phyloP scores from a whole-genome alignment of 2,329 filamentous ascomycete species.

The Aspergillus pseudoterreus region DNA sequence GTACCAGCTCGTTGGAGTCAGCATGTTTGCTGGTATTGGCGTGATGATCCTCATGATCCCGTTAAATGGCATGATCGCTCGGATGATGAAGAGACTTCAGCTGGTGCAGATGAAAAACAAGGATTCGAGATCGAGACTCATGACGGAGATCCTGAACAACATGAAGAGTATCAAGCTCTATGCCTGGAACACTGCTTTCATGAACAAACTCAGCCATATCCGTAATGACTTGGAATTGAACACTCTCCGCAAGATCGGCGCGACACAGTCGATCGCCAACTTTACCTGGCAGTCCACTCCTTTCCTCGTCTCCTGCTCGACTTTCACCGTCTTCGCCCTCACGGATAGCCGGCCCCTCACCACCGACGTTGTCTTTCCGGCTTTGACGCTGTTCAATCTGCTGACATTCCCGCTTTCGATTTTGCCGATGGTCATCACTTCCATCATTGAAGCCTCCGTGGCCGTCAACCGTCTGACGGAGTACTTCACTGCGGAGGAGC shows the following conservation, averaged over 20 bases:
- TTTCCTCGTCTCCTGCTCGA: constrained; percentile 95
- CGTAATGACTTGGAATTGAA: constrained; percentile 94
- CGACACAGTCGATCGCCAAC: constrained; percentile 88
- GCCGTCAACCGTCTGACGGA: constrained; percentile 80
- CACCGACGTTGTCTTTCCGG: constrained; percentile 94
- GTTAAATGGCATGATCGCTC: constrained; percentile 85
- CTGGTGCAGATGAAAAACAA: constrained; percentile 99
- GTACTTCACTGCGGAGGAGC: constrained; percentile 82
- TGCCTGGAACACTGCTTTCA: constrained; percentile 94
- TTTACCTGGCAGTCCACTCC: constrained; percentile 98
- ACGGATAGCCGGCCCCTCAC: constrained; percentile 77
- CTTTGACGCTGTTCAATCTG: constrained; percentile 88
- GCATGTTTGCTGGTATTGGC: constrained; percentile 91
- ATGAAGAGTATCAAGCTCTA: constrained; percentile 99
- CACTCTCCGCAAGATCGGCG: constrained; percentile 93
- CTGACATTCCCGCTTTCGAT: constrained; percentile 92
- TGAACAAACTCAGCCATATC: constrained; percentile 94
- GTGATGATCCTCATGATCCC: constrained; percentile 98
- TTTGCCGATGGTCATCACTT: constrained; percentile 95
- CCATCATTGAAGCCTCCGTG: constrained; percentile 93
- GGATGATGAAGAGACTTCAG: constrained; percentile 89
- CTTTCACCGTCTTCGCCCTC: constrained; percentile 90
- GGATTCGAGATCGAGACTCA: constrained; percentile 84
- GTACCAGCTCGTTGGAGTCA: constrained; percentile 89
- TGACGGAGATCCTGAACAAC: constrained; percentile 97